Conservation (phyloP, 768 basidiomycete species). For the Dioszegia aurantiaca region DNA sequence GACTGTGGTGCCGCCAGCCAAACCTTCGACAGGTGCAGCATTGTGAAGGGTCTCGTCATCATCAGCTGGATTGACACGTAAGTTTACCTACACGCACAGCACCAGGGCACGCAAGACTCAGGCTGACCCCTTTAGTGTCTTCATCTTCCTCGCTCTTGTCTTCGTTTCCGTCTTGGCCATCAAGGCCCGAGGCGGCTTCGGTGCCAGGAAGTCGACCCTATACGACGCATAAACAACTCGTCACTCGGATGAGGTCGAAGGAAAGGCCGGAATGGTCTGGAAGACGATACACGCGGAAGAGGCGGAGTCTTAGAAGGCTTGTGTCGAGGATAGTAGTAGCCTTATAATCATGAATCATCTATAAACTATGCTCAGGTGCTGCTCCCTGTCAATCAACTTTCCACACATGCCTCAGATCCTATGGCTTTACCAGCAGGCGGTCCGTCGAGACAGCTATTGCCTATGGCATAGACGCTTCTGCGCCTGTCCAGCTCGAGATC, state of each 20-base stretch:
- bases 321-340: not conserved
- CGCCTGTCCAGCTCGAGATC: no score
- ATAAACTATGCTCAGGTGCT: no score
- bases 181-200: slow-evolving; percentile 40
- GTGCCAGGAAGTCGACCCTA: slow-evolving; percentile 34
- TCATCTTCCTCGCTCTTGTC: slow-evolving; percentile 45
- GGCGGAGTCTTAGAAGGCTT: no score
- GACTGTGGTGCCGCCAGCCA: slow-evolving; percentile 40
- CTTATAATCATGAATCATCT: no score
- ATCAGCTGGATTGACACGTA: slow-evolving; percentile 50
- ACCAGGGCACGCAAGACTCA: not conserved
- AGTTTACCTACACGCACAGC: slow-evolving; percentile 15
- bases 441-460: no score
- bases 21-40: slow-evolving; percentile 44
- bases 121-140: slow-evolving; percentile 37
- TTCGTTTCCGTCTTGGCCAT: slow-evolving; percentile 41
- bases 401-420: no score
- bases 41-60: slow-evolving; percentile 51
- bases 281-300: not conserved
- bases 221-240: slow-evolving; percentile 17
- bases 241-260: not conserved
- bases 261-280: not conserved
- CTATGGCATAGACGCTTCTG: no score
- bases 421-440: no score
- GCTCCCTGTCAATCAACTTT: no score